Conservation (phyloP, 139 green algal genomes). For the Micractinium sp. region DNA sequence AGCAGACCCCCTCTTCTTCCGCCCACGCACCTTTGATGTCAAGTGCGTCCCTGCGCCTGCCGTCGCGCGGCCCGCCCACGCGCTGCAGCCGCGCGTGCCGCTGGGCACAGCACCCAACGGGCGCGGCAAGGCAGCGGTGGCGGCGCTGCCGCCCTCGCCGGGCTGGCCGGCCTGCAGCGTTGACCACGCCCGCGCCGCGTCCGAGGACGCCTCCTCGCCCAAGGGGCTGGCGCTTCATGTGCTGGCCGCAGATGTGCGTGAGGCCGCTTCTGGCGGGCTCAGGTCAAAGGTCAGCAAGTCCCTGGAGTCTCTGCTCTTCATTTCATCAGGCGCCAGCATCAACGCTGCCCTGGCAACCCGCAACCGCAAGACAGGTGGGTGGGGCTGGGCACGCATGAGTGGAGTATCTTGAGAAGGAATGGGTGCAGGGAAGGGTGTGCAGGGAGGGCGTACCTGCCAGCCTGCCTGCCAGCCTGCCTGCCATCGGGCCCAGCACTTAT, state of each 20-base stretch:
- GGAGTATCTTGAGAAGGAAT: too few species aligned
- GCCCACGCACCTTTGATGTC: too few species aligned
- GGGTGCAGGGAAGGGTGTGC: too few species aligned
- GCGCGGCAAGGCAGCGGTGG: too few species aligned
- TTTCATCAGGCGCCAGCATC: not conserved
- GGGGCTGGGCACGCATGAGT: not conserved
- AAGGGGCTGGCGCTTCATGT: not conserved
- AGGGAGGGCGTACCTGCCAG: not conserved
- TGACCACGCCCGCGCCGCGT: not conserved
- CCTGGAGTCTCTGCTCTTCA: conserved; percentile 5
- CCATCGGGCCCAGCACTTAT: too few species aligned
- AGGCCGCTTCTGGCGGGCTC: not conserved
- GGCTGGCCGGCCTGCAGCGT: conserved; percentile 5
- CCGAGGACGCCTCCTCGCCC: not conserved
- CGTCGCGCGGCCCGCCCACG: not conserved
- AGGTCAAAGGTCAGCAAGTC: not conserved
- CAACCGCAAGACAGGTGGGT: conserved; percentile 39
- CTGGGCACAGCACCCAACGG: not conserved
- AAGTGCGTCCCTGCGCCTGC: too few species aligned
- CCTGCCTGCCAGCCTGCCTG: not conserved
- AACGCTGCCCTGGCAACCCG: not conserved
- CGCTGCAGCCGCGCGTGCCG: not conserved
- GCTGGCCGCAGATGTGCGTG: not conserved
- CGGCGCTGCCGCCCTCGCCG: not conserved
- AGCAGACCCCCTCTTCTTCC: too few species aligned